These are phyloP conservation scores for Adansonia grandidieri DNA, from an alignment of 441 rosid genomes.

Conservation along the genomic window DNA sequence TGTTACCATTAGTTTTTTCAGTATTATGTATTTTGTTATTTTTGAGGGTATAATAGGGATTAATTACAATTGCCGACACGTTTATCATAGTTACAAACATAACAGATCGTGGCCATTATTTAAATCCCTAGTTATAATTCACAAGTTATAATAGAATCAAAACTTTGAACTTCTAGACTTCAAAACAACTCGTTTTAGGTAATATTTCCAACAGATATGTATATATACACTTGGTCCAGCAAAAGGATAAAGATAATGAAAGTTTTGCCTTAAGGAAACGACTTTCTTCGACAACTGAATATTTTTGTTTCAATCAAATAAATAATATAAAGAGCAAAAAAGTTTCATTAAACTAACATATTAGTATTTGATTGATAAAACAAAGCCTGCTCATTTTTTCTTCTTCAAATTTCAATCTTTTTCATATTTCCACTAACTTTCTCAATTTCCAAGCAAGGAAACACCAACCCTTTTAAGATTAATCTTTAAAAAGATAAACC, in stretches of 20 bases:
- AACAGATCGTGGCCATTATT: no score
- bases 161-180: no score
- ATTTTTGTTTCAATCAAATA: slow-evolving; percentile 1
- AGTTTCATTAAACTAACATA: not conserved
- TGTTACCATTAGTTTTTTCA: not conserved
- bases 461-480: not conserved
- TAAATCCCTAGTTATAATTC: no score
- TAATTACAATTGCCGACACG: no score
- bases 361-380: not conserved
- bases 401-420: not conserved
- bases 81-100: no score
- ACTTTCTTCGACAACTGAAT: not conserved
- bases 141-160: not conserved
- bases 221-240: not conserved
- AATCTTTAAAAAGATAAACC: not conserved
- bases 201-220: no score
- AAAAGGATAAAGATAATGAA: not conserved
- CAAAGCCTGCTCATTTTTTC: not conserved
- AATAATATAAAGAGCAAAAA: not conserved
- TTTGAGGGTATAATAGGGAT: no score
- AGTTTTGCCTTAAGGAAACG: not conserved
- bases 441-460: not conserved
- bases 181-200: no score
- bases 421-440: not conserved
- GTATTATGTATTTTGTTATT: no score